Evolutionary conservation across 257 asterid species (phyloP).

Genomic region (Petunia axillaris): DNA sequence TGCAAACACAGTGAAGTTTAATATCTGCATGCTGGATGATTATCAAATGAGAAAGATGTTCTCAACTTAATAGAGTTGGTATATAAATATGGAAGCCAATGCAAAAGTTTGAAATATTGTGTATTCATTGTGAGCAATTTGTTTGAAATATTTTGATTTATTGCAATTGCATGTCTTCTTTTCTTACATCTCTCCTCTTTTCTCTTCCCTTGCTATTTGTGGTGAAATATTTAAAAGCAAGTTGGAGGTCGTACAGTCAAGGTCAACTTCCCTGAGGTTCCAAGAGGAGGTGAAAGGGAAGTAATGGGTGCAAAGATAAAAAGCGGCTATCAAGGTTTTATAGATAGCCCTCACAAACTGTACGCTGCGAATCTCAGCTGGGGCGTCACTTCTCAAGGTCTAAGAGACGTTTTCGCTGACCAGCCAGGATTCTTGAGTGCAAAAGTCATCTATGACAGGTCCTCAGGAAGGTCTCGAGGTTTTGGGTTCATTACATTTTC

Average conservation of each 20-base stretch:
- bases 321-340: slow-evolving; percentile 68
- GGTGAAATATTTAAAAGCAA: slow-evolving; percentile 48
- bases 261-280: slow-evolving; percentile 97
- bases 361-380: slow-evolving; percentile 89
- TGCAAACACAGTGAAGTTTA: neutral
- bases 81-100: neutral
- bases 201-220: neutral
- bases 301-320: slow-evolving; percentile 63
- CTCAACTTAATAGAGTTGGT: neutral
- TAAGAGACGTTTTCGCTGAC: slow-evolving; percentile 65
- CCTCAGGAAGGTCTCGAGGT: slow-evolving; percentile 80
- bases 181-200: neutral
- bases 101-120: neutral
- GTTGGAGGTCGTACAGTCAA: slow-evolving; percentile 84
- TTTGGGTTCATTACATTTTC: slow-evolving; percentile 82
- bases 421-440: slow-evolving; percentile 83
- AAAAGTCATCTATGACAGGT: slow-evolving; percentile 73
- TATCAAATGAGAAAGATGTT: neutral
- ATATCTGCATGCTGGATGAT: neutral
- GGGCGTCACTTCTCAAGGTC: slow-evolving; percentile 77
- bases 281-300: slow-evolving; percentile 92
- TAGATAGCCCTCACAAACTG: slow-evolving; percentile 76
- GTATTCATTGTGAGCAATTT: neutral
- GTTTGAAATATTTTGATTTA: neutral
- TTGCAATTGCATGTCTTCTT: neutral